These are phyloP conservation scores for Penicillium alfredii DNA, from an alignment of 495 filamentous ascomycete species.

Conservation along the genomic window DNA sequence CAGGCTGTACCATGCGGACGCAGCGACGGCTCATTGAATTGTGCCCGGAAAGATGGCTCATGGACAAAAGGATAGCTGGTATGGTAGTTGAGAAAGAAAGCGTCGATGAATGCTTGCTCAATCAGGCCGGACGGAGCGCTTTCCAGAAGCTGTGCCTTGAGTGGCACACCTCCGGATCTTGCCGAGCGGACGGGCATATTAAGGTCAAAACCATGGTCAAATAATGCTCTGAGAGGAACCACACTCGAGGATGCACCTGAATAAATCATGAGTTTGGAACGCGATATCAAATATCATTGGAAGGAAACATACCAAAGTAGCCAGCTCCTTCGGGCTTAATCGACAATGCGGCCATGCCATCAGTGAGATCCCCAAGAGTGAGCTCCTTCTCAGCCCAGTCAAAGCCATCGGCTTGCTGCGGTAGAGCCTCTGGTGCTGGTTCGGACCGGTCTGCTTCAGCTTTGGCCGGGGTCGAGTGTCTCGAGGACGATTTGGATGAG, in stretches of 20 bases:
- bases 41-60: slow-evolving; percentile 49
- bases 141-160: slow-evolving; percentile 38
- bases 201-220: slow-evolving; percentile 43
- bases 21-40: slow-evolving; percentile 46
- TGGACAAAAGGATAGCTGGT: slow-evolving; percentile 51
- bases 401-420: slow-evolving; percentile 47
- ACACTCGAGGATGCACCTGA: slow-evolving; percentile 43
- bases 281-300: not conserved
- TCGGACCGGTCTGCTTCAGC: slow-evolving; percentile 34
- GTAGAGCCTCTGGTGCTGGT: slow-evolving; percentile 39
- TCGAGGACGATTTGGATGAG: slow-evolving; percentile 36
- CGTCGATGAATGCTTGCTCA: slow-evolving; percentile 45
- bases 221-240: slow-evolving; percentile 38
- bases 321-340: slow-evolving; percentile 45
- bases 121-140: slow-evolving; percentile 40
- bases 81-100: slow-evolving; percentile 49
- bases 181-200: slow-evolving; percentile 35
- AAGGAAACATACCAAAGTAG: slow-evolving; percentile 41
- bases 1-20: slow-evolving; percentile 46
- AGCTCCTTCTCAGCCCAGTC: slow-evolving; percentile 48
- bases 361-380: slow-evolving; percentile 39
- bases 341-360: slow-evolving; percentile 50
- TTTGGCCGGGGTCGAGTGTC: slow-evolving; percentile 35
- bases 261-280: slow-evolving; percentile 8
- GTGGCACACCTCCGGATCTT: slow-evolving; percentile 28